Percentiles rank a stretch among this genome's conserved stretches.
Conservation (phyloP, 192 early-diverging fungal genomes). For the Gonapodya prolifera region DNA sequence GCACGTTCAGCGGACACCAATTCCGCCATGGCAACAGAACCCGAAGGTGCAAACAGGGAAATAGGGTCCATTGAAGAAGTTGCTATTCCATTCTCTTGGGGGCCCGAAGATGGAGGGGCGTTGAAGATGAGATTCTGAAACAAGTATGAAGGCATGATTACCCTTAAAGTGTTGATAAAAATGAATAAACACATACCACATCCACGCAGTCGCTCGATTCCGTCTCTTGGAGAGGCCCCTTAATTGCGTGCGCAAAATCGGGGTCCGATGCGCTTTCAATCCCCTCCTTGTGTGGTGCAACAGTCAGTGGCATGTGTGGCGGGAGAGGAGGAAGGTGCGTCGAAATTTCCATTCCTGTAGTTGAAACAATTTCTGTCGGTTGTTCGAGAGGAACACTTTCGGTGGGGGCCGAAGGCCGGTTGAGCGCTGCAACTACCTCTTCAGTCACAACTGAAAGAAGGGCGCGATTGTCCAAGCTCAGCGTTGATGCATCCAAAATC, state of each 20-base stretch:
- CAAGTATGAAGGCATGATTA: neutral
- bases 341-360: no score
- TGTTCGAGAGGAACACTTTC: no score
- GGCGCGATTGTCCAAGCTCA: neutral
- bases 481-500: neutral
- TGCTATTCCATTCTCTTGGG: neutral
- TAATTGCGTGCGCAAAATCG: neutral
- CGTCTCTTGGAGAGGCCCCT: neutral
- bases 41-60: neutral
- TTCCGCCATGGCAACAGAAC: neutral
- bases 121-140: neutral
- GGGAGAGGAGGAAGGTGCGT: neutral
- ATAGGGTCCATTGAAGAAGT: neutral
- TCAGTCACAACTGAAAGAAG: neutral
- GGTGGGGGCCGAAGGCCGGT: no score
- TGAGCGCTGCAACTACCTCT: no score
- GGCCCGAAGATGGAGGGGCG: neutral
- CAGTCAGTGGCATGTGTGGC: neutral
- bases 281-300: neutral
- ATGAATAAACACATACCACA: neutral
- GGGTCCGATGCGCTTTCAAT: neutral
- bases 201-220: neutral
- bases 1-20: neutral
- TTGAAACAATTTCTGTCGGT: no score
- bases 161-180: neutral